Evolutionary conservation across 2,329 filamentous ascomycete genomes (phyloP).

Genomic region (Sarocladium brachiariae): DNA sequence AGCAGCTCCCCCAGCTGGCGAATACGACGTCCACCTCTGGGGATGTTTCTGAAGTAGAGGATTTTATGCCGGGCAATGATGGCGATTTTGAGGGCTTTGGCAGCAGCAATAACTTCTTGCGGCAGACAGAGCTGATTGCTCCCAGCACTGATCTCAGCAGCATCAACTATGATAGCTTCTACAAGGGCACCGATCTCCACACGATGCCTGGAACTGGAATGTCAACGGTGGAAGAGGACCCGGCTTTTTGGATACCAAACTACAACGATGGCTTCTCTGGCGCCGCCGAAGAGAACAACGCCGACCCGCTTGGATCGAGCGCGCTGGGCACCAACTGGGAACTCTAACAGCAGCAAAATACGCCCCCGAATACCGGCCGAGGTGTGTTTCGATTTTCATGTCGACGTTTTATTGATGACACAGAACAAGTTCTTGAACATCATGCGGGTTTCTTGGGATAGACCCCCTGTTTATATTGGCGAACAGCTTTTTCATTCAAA

Average conservation of each 20-base stretch:
- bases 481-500: neutral
- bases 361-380: neutral
- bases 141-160: constrained; percentile 37
- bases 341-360: constrained; percentile 20
- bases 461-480: neutral
- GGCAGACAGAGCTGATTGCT: constrained; percentile 37
- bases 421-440: neutral
- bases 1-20: constrained; percentile 47
- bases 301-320: constrained; percentile 25
- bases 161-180: constrained; percentile 51
- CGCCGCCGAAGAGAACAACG: constrained; percentile 28
- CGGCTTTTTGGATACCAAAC: constrained; percentile 42
- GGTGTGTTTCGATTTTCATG: neutral
- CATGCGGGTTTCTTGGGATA: neutral
- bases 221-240: constrained; percentile 45
- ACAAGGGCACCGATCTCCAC: constrained; percentile 38
- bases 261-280: constrained; percentile 31
- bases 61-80: constrained; percentile 42
- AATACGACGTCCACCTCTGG: constrained; percentile 56
- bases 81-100: constrained; percentile 43
- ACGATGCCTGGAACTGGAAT: constrained; percentile 35
- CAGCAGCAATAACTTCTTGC: constrained; percentile 38
- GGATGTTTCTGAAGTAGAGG: constrained; percentile 61
- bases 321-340: constrained; percentile 29
- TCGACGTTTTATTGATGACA: constrained; percentile 3